Base-by-base conservation (phyloP, 345 rosid genomes). In the Populus simonii region DNA sequence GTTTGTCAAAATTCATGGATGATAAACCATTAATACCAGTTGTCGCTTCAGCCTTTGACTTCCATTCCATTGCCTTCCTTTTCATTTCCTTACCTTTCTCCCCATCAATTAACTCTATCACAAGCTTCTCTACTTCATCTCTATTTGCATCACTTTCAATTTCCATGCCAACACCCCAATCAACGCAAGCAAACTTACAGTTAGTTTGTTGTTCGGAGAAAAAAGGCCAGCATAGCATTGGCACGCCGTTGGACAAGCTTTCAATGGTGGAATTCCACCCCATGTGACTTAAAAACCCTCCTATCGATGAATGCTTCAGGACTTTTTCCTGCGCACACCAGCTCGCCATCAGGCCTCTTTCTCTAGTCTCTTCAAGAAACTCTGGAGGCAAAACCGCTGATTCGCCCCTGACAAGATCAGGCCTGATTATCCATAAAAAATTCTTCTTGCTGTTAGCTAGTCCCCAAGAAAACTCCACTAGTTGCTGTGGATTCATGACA, bases 261-360 rank as follows among this genome's bases (percentile, higher is more conserved):
- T 63, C 75, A 12, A 74, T 41, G 7, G 69, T 74, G 1, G 77
- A 74, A 39, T 63, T 63, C 77, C 77, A 74, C 6, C 77, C 77
- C 69, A 27, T 74, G 33, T 74, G 77, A 15, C 69, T 41, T 43
- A 74, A 29, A 29, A 74, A 74, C 3, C 69, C 70, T 27, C 77
- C 70, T 0, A 62, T n/a, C 5, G 77, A 63, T 16, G 69, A 55
- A 27, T 63, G 77, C 8, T 74, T 74, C 38, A 74, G 35, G 9
- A 74, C 29, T 27, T 41, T 5, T 29, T 74, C 77, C 17, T 74
- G 77, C 1, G 38, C 38, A 62, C 77, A 74, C 77, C 77, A 74
- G 22, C 39, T 25, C 43, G 69, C 53, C 6, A 61, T 6, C 10
- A 74, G 15, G 35, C 69, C 59, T 17, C 69, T 27, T 9, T 74